phyloP scores from a whole-genome alignment of 768 basidiomycete species.

The Hemileccinum rubropunctum region DNA sequence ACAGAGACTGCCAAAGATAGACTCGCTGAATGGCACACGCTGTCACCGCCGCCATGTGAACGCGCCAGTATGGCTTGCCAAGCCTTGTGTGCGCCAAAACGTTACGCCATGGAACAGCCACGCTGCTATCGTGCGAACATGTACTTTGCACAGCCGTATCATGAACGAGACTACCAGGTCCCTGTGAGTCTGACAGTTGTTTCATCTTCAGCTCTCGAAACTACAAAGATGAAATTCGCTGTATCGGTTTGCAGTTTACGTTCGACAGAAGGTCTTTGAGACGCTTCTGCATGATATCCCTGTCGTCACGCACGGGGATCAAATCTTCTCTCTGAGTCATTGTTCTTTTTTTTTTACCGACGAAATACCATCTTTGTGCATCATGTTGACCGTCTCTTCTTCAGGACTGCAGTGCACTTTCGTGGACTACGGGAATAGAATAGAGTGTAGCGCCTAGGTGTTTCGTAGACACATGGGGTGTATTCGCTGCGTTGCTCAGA shows the following conservation, averaged over 20 bases:
- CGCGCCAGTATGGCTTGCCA: too few species aligned
- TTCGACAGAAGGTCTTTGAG: conserved; percentile 26
- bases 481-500: too few species aligned
- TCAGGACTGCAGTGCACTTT: conserved; percentile 1
- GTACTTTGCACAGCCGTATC: too few species aligned
- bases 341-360: neutral
- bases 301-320: conserved; percentile 11
- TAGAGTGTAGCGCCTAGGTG: neutral
- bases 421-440: neutral
- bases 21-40: neutral
- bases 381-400: conserved; percentile 12
- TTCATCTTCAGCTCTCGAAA: neutral
- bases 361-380: neutral
- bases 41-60: neutral
- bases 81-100: too few species aligned
- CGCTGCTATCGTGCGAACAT: neutral
- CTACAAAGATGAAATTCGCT: conserved; percentile 18
- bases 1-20: conserved; percentile 8
- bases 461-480: too few species aligned
- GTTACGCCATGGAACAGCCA: neutral
- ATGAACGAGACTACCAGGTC: neutral
- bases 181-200: conserved; percentile 4
- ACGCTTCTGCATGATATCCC: conserved; percentile 30
- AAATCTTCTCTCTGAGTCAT: conserved; percentile 36
- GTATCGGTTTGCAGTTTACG: conserved; percentile 20